Conservation (phyloP, 2,329 filamentous ascomycete genomes). For the Fulvia fulva region DNA sequence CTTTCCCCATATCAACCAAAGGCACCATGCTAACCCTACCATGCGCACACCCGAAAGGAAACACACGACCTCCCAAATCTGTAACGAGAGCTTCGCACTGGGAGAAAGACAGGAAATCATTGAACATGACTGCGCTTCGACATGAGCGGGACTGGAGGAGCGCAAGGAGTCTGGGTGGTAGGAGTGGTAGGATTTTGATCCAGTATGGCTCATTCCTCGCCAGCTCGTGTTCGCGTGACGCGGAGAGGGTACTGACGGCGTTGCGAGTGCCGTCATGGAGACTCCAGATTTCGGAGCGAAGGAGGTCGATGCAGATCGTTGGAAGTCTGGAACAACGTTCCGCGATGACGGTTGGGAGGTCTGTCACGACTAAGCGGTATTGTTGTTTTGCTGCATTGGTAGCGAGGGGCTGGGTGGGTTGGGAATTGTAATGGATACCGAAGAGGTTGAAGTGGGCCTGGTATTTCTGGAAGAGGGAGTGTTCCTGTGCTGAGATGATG, state of each 20-base stretch:
- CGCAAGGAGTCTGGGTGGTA: conserved; percentile 54
- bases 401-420: background rate
- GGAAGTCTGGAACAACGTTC: conserved; percentile 74
- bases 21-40: conserved; percentile 56
- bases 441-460: conserved; percentile 61
- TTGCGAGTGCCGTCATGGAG: conserved; percentile 44
- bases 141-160: conserved; percentile 73
- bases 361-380: conserved; percentile 41
- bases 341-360: conserved; percentile 66
- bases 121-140: conserved; percentile 82
- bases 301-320: conserved; percentile 64
- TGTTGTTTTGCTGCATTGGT: background rate
- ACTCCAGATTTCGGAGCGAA: conserved; percentile 72
- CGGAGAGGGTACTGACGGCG: conserved; percentile 1
- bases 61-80: conserved; percentile 58
- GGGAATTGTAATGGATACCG: conserved; percentile 66
- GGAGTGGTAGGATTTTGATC: conserved; percentile 14
- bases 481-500: conserved; percentile 60
- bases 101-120: conserved; percentile 58
- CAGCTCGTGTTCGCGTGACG: conserved; percentile 2
- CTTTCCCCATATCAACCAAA: conserved; percentile 28
- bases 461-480: conserved; percentile 53
- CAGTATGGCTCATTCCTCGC: conserved; percentile 2
- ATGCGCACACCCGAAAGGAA: conserved; percentile 83
- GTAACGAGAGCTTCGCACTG: conserved; percentile 59